Conservation (phyloP, 139 green algal species). For the Chlorella vulgaris region DNA sequence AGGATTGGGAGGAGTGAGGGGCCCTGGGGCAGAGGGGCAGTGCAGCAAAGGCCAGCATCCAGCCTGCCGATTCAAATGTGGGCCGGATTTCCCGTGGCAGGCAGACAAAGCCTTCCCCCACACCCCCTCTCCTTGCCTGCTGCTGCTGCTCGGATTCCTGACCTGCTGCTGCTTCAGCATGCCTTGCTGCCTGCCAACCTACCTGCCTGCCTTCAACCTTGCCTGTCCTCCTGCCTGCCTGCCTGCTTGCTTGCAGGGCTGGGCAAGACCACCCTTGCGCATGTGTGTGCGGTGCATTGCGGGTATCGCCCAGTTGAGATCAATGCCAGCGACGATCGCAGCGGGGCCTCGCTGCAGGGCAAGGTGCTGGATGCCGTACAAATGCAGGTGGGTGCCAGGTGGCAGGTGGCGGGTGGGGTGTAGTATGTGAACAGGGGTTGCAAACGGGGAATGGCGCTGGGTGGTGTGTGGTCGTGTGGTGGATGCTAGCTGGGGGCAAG, state of each 20-base stretch:
- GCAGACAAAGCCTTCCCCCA: background rate
- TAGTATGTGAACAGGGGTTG: no score
- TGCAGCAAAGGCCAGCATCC: background rate
- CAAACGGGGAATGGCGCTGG: no score
- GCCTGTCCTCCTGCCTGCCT: no score
- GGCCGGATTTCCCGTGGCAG: no score
- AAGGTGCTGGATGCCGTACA: slow-evolving; percentile 84
- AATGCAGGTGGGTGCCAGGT: slow-evolving; percentile 48
- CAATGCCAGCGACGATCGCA: slow-evolving; percentile 95
- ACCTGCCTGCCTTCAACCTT: background rate
- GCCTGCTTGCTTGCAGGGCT: slow-evolving; percentile 73
- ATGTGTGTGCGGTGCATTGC: slow-evolving; percentile 92
- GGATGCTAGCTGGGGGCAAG: background rate
- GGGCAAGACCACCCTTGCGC: slow-evolving; percentile 97
- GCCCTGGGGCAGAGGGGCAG: background rate
- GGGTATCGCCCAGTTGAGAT: slow-evolving; percentile 95
- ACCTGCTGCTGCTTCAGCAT: background rate
- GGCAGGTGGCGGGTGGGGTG: slow-evolving; percentile 40
- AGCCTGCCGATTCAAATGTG: background rate
- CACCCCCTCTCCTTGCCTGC: background rate
- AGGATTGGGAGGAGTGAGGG: background rate
- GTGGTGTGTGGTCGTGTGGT: background rate
- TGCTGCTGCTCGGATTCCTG: background rate
- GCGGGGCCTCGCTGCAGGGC: slow-evolving; percentile 57
- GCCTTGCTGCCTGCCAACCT: no score